phyloP scores from a whole-genome alignment of 495 filamentous ascomycete species.

The Penicillium odoratum region DNA sequence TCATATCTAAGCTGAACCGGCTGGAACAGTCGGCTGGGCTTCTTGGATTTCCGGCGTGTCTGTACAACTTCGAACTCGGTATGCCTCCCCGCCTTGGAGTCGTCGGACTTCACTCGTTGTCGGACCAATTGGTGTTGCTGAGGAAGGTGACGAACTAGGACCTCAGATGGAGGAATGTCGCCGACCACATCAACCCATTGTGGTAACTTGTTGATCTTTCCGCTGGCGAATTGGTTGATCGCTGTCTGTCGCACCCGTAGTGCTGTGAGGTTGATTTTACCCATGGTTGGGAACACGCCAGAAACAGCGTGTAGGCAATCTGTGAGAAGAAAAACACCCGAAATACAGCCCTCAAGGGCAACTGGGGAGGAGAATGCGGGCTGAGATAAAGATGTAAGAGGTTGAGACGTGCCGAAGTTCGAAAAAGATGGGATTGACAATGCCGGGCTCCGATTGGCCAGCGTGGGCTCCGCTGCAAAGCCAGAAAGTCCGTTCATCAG shows the following conservation, averaged over 20 bases:
- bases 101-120: constrained; percentile 46
- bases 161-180: constrained; percentile 76
- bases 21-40: constrained; percentile 73
- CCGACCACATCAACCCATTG: constrained; percentile 75
- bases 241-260: constrained; percentile 71
- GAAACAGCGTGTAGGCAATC: background rate
- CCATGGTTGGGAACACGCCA: constrained; percentile 45
- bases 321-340: background rate
- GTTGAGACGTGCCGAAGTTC: constrained; percentile 1
- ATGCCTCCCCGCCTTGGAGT: constrained; percentile 29
- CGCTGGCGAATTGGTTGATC: constrained; percentile 53
- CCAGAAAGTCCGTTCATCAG: constrained; percentile 33
- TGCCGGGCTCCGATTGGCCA: constrained; percentile 43
- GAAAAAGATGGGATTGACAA: constrained; percentile 44
- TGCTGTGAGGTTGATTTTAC: constrained; percentile 71
- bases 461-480: constrained; percentile 42
- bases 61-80: constrained; percentile 41
- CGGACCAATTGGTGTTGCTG: constrained; percentile 61
- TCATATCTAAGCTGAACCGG: constrained; percentile 78
- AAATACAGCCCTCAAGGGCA: background rate
- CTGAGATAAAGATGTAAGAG: constrained; percentile 6
- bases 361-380: background rate
- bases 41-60: constrained; percentile 50
- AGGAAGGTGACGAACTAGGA: constrained; percentile 67
- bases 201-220: constrained; percentile 54